Base-by-base conservation (phyloP, 2,329 filamentous ascomycete genomes). In the Balansia obtecta region DNA sequence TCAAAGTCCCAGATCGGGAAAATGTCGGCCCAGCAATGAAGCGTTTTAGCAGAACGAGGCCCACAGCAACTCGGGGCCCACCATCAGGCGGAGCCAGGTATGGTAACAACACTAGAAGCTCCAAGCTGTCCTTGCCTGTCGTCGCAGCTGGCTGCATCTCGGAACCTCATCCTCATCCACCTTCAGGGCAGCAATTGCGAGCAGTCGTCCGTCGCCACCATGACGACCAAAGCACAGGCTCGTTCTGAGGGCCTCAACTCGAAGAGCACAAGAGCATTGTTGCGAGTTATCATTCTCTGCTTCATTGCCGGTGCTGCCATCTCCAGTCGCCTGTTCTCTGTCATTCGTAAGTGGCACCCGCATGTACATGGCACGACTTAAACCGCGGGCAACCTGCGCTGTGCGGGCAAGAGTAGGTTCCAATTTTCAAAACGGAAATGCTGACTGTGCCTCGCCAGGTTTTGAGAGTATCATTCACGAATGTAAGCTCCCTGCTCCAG, bases 381-480 rank as follows among this genome's bases (percentile, higher is more conserved):
- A 27, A 27, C 27, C 7, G 27, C 27, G 27, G 4, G 27, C 27
- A 27, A 27, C 27, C 27, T 27, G 27, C 27, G 27, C 27, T 27
- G 27, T 27, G 27, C 7, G 27, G 5, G 27, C 4, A 8, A 27
- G 27, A 27, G 5, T 5, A 1, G 40, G 12, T 4, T 10, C 34
- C 9, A 27, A 45, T 20, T 8, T 2, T 16, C 12, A 12, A n/a
- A 44, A 4, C 33, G 20, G 11, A 37, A 45, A 47, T 58, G 57
- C 68, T 70, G 66, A 71, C 57, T n/a, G 10, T 20, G 30, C 53
- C 46, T 50, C 33, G 18, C 12, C 62, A 91, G 87, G 87, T 59
- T 98, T 98, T 66, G 93, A 98, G 73, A 95, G 88, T 73, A 98
- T 98, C 65, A 98, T 98, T 64, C 93, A 98, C 77, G 93, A 98